Evolutionary conservation across 352 stramenopile genomes (phyloP), one percentile per base, ranked within the genome.

Genomic region (Phytophthora pinifolia): DNA sequence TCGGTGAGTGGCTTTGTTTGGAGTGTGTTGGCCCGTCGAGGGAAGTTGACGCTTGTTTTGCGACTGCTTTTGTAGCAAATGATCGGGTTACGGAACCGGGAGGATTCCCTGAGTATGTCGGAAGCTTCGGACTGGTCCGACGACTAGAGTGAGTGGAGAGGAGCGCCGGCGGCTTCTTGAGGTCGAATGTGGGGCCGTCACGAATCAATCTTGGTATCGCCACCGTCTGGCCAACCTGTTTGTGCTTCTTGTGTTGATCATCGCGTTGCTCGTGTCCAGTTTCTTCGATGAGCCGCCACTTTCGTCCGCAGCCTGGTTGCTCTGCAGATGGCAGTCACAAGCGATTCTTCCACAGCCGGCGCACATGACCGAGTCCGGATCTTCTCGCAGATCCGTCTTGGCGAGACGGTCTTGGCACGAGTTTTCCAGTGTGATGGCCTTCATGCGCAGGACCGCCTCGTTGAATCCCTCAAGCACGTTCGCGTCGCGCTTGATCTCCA

Each of bases 51-150:
- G 14, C 29, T 33, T 46, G 43, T 37, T 25, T 46, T 50, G 12
- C 50, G n/a, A 25, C 20, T 31, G 25, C 25, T 66, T 36, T 31
- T 71, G 51, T 54, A 95, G 85, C 81, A 92, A 89, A 93, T 95
- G 66, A 59, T 86, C 33, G 85, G 85, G 22, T 46, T 95, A 14
- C 83, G 83, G n/a, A 69, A 88, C 48, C 79, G 82, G 17, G 63
- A 72, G 27, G 81, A 88, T 48, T 95, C 85, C 27, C 48, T 95
- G 44, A 89, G 79, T 41, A 76, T 95, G 73, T 93, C 83, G 12
- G 81, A 92, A 58, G 79, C 81, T 6, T 95, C 85, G 3, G 85
- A 95, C 54, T 95, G 85, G 85, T 95, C 85, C 17, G 85, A 95
- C 43, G 77, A 94, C 10, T 92, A 68, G 58, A n/a, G n/a, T n/a